A percentile compares a stretch with the other conserved stretches of the same genome.
These are phyloP conservation scores for Aegilops sharonensis DNA, from an alignment of 176 grass and related monocot species.

Conservation along the genomic window DNA sequence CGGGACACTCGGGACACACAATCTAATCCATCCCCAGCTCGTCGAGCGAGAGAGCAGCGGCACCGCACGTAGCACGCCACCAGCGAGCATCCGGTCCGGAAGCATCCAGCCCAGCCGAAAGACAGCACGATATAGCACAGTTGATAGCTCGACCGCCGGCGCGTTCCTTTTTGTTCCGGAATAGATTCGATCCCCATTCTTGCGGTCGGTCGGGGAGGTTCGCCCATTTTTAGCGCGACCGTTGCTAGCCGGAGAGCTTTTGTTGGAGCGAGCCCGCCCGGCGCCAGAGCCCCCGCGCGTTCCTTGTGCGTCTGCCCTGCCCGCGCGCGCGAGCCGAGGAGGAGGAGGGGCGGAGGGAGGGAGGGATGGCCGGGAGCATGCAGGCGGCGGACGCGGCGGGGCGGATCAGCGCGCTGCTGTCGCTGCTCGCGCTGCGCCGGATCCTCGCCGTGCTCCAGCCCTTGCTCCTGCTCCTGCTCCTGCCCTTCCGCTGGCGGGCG, in stretches of 20 bases:
- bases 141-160: neutral
- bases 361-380: constrained; percentile 63
- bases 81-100: neutral
- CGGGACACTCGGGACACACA: neutral
- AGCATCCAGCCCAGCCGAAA: neutral
- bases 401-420: constrained; percentile 59
- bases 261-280: neutral
- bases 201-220: neutral
- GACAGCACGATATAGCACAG: neutral
- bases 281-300: too few species aligned
- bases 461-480: constrained; percentile 50
- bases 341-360: neutral
- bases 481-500: constrained; percentile 47
- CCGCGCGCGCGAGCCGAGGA: neutral
- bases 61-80: neutral
- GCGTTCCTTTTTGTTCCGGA: neutral
- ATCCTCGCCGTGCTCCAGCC: constrained; percentile 53
- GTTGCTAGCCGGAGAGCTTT: neutral
- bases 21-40: neutral
- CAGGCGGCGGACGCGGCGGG: constrained; percentile 70
- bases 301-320: neutral
- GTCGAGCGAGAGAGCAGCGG: neutral
- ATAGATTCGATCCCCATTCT: neutral
- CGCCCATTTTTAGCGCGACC: constrained; percentile 43
- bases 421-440: constrained; percentile 55